Evolutionary conservation across 306 rosid genomes (phyloP).

Genomic region (Pterocarpus santalinus): DNA sequence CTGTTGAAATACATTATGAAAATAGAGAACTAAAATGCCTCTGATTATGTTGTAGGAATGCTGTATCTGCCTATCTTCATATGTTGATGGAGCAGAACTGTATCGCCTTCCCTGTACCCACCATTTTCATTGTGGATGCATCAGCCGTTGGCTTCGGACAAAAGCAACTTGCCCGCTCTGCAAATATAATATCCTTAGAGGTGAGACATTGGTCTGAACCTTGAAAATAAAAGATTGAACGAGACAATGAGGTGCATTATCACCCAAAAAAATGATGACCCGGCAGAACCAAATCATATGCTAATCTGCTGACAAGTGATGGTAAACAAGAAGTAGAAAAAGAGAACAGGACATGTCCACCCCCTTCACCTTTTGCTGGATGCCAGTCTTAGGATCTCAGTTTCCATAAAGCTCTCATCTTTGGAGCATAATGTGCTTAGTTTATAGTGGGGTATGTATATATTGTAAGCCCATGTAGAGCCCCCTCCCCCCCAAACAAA

Average conservation of each 20-base stretch:
- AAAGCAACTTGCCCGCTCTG: conserved; percentile 92
- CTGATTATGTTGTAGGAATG: conserved; percentile 66
- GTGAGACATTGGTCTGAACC: conserved; percentile 75
- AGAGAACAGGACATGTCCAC: conserved; percentile 17
- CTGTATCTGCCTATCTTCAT: conserved; percentile 80
- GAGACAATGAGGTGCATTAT: conserved; percentile 25
- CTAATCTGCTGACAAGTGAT: conserved; percentile 58
- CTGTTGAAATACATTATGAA: conserved; percentile 9
- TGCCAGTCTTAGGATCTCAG: conserved; percentile 41
- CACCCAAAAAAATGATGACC: conserved; percentile 25
- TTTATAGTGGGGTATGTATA: conserved; percentile 49
- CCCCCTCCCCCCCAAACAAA: conserved; percentile 24
- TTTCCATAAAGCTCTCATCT: conserved; percentile 42
- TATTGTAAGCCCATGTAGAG: conserved; percentile 39
- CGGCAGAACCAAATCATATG: conserved; percentile 32
- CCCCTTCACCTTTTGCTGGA: neutral
- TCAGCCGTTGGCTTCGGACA: conserved; percentile 81
- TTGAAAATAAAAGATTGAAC: conserved; percentile 14
- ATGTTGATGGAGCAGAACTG: conserved; percentile 77
- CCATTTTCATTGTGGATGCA: conserved; percentile 90
- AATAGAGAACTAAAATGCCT: conserved; percentile 39
- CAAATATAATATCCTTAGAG: conserved; percentile 71
- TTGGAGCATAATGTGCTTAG: conserved; percentile 38
- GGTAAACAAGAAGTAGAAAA: conserved; percentile 40
- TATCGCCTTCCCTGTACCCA: conserved; percentile 81